Conservation (phyloP, 805 yeast species). For the Candida corydali region DNA sequence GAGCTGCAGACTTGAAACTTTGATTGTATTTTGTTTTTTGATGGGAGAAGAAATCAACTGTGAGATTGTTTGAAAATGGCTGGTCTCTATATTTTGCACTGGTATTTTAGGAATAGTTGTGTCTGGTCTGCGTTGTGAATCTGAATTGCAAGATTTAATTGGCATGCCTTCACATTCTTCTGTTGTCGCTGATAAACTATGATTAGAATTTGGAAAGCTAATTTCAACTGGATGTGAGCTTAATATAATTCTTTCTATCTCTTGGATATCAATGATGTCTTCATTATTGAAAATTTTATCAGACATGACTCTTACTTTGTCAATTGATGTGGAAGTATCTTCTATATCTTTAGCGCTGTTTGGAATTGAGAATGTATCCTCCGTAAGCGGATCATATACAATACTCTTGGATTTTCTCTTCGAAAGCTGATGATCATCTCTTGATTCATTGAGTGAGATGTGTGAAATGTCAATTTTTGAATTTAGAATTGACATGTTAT, state of each 20-base stretch:
- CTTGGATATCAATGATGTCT: background rate
- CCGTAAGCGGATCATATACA: too few species aligned
- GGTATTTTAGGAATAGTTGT: background rate
- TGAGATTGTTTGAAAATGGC: conserved; percentile 1
- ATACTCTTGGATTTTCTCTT: too few species aligned
- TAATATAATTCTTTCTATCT: conserved; percentile 8
- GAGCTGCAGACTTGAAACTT: background rate
- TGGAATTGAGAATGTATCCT: background rate
- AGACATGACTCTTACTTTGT: too few species aligned
- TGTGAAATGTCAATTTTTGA: conserved; percentile 5
- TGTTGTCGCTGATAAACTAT: conserved; percentile 4
- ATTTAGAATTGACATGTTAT: conserved; percentile 4
- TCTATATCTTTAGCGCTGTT: conserved; percentile 1
- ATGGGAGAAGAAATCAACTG: background rate
- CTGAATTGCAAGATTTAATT: background rate
- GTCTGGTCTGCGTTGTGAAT: background rate
- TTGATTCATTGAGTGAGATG: conserved; percentile 1
- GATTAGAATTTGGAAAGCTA: conserved; percentile 5
- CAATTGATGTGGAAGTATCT: too few species aligned
- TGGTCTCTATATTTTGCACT: background rate
- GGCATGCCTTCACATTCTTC: conserved; percentile 1
- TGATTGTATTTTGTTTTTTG: background rate
- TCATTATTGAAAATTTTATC: too few species aligned
- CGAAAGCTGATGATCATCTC: background rate
- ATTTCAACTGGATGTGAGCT: conserved; percentile 5